phyloP scores from a whole-genome alignment of 352 stramenopile genomes.

The Phytophthora podocarpi region DNA sequence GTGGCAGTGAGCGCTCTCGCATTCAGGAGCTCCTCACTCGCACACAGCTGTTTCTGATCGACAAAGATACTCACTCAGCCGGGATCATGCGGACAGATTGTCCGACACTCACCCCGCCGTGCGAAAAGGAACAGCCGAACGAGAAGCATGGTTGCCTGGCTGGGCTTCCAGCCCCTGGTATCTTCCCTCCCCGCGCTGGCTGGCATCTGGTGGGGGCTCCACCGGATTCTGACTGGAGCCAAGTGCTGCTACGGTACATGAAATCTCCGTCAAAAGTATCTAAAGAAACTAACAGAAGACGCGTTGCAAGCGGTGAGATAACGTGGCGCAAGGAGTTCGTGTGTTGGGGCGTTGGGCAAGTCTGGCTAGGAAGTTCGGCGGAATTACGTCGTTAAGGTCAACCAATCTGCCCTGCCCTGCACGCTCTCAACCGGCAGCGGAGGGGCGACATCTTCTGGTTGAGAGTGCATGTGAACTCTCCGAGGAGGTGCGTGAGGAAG shows the following conservation, averaged over 20 bases:
- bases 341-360: too few species aligned
- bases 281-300: not conserved
- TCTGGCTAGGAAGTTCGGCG: too few species aligned
- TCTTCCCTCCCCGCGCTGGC: not conserved
- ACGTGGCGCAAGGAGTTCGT: not conserved
- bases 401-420: too few species aligned
- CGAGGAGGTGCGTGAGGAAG: not conserved
- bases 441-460: too few species aligned
- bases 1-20: slow-evolving; percentile 12
- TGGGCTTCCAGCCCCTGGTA: not conserved
- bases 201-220: not conserved
- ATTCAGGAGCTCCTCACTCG: not conserved
- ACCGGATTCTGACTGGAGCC: too few species aligned
- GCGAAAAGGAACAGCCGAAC: slow-evolving; percentile 22
- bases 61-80: slow-evolving; percentile 26
- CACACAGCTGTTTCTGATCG: slow-evolving; percentile 5
- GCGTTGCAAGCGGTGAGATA: slow-evolving; percentile 12
- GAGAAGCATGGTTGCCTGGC: not conserved
- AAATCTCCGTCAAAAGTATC: slow-evolving; percentile 8
- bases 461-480: too few species aligned
- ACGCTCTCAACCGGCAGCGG: too few species aligned
- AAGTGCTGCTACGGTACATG: slow-evolving; percentile 8
- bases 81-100: slow-evolving; percentile 14
- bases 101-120: slow-evolving; percentile 12
- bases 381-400: too few species aligned